Percentiles rank a stretch among this genome's conserved stretches.
phyloP scores from a whole-genome alignment of 2,329 filamentous ascomycete species.

The Capronia epimyces region DNA sequence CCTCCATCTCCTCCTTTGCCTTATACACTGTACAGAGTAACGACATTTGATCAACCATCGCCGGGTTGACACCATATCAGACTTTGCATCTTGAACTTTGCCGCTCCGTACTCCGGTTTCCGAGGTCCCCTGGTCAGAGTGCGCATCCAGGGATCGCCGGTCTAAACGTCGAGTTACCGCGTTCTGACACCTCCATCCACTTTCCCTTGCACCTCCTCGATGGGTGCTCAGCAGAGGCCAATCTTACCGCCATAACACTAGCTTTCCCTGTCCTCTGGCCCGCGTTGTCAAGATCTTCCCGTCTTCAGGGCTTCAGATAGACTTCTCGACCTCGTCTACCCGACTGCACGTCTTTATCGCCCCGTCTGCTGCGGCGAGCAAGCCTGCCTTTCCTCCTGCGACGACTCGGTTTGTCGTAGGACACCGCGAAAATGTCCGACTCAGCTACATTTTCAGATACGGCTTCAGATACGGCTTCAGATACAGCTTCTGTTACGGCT shows the following conservation, averaged over 20 bases:
- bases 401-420: background rate
- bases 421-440: constrained; percentile 2
- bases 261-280: background rate
- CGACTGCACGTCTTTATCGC: background rate
- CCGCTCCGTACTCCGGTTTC: background rate
- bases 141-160: background rate
- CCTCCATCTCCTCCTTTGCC: background rate
- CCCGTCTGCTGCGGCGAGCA: constrained; percentile 9
- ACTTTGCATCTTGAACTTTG: background rate
- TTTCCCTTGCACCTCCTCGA: constrained; percentile 8
- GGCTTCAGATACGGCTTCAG: background rate
- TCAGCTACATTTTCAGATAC: background rate
- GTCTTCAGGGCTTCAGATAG: background rate
- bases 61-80: background rate
- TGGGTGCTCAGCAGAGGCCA: background rate
- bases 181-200: constrained; percentile 17
- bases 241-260: background rate
- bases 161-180: background rate
- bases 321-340: background rate
- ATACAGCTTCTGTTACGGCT: background rate
- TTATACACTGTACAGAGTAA: background rate
- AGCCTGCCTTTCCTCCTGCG: background rate
- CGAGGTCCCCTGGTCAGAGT: background rate
- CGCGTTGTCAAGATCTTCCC: background rate
- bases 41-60: background rate